These are phyloP conservation scores for Pichia membranifaciens DNA, from an alignment of 805 yeast genomes.

Conservation along the genomic window DNA sequence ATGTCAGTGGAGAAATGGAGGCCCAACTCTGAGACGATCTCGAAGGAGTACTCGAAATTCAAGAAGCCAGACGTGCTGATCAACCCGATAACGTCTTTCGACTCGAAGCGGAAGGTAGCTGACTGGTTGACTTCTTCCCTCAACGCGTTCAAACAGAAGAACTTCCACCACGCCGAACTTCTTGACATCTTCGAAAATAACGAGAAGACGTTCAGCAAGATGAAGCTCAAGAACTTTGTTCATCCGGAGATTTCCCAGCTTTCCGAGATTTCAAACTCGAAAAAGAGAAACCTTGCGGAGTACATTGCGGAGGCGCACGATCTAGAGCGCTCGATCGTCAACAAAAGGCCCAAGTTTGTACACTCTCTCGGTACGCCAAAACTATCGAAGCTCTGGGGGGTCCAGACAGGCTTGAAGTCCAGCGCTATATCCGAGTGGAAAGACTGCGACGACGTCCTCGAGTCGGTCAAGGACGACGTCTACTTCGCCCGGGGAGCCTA, in stretches of 20 bases:
- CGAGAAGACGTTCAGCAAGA: slow-evolving; percentile 24
- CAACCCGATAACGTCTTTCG: slow-evolving; percentile 8
- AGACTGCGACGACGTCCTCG: slow-evolving; percentile 16
- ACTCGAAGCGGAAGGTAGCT: slow-evolving; percentile 1
- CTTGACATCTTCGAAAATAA: slow-evolving; percentile 18
- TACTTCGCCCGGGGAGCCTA: slow-evolving; percentile 23
- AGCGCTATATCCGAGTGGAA: slow-evolving; percentile 6
- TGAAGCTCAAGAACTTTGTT: slow-evolving; percentile 28
- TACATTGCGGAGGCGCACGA: slow-evolving; percentile 12
- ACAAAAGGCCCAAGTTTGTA: slow-evolving; percentile 21
- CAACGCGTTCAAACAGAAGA: not conserved
- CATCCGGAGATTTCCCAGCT: slow-evolving; percentile 21
- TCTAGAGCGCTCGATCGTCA: not conserved
- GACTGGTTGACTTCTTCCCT: not conserved
- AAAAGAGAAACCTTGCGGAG: slow-evolving; percentile 23
- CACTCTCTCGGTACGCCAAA: slow-evolving; percentile 27
- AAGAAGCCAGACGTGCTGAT: slow-evolving; percentile 19
- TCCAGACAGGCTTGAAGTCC: slow-evolving; percentile 17
- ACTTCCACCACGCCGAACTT: slow-evolving; percentile 8
- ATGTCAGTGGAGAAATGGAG: slow-evolving; percentile 19
- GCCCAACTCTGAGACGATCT: slow-evolving; percentile 15
- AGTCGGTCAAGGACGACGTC: slow-evolving; percentile 26
- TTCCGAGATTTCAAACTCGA: slow-evolving; percentile 12
- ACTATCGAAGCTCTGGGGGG: slow-evolving; percentile 26
- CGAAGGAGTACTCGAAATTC: slow-evolving; percentile 20